Evolutionary conservation across 2,329 filamentous ascomycete genomes (phyloP), one percentile per base, ranked within the genome.

Genomic region (Knufia petricola): DNA sequence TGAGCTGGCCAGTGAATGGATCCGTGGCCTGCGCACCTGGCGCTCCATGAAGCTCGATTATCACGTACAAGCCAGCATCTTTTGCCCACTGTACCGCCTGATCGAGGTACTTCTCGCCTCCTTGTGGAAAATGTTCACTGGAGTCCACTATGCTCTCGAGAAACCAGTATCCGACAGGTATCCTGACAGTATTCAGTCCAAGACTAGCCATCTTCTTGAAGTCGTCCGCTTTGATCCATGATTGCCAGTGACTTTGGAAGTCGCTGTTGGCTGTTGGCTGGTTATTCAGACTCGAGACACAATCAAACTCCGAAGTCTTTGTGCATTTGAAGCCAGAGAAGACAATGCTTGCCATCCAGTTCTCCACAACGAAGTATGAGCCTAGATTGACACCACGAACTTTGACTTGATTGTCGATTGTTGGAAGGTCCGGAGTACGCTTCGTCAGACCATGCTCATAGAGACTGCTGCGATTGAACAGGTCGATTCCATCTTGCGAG

Each of bases 91-190:
- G 67, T 32, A 69, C 71, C 3, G 77, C 59, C 10, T 64, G 59
- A 48, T 71, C 68, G 37, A 78, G 60, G 50, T 74, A 73, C 1
- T 66, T 55, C 20, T 75, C 54, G 0, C 68, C 73, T 0, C 73
- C 72, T 55, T 63, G 62, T 0, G 75, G 73, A 49, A 77, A 78
- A 50, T 74, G 64, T 60, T 77, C 75, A 24, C 66, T 71, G 37
- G 65, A 59, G 15, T 56, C 46, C 9, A 78, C 71, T 2, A 75
- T 59, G 31, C 67, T 66, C 56, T 77, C 73, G 34, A 71, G 64
- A 31, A 77, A 63, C 75, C 75, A 79, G 60, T 75, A 79, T 7
- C 75, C 76, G 2, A 78, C 62, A 0, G 75, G 74, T 19, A 79
- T 69, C 3, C 75, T 68, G 40, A 79, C 65, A 0, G 74, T 73